These are phyloP conservation scores for Penicillium crustosum DNA, from an alignment of 2,329 filamentous ascomycete species.

Conservation along the genomic window DNA sequence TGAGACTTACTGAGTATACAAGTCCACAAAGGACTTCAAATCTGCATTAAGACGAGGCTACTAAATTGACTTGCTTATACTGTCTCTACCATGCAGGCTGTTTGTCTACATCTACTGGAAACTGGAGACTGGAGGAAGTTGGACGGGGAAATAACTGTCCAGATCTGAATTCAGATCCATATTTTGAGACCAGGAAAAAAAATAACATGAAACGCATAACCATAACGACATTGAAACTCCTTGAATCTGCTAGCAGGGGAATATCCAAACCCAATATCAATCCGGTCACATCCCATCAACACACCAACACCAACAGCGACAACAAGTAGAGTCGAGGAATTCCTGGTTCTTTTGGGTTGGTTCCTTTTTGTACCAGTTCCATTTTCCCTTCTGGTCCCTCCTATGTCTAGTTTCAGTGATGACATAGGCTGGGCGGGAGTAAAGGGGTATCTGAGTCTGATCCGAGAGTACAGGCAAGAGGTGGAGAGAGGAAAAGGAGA, in stretches of 20 bases:
- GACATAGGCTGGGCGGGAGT: not conserved
- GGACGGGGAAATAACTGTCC: not conserved
- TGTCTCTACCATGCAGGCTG: not conserved
- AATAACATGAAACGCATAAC: slow-evolving; percentile 12
- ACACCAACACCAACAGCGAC: not conserved
- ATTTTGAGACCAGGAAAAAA: not conserved
- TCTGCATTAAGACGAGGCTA: not conserved
- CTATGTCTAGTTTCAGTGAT: not conserved
- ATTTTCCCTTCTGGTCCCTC: not conserved
- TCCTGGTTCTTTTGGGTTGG: not conserved
- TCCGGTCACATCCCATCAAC: slow-evolving; percentile 5
- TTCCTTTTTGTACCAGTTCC: slow-evolving; percentile 4
- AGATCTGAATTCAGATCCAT: not conserved
- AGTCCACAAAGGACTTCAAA: too few relatives aligned
- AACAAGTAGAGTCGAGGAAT: slow-evolving; percentile 1
- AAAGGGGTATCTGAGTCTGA: not conserved
- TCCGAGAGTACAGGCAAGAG: slow-evolving; percentile 2
- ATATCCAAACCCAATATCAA: slow-evolving; percentile 12
- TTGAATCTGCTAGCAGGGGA: slow-evolving; percentile 6
- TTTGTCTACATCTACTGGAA: not conserved
- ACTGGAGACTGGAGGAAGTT: not conserved
- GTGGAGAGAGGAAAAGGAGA: not conserved
- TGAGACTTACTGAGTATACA: not conserved
- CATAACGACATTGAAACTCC: slow-evolving; percentile 13
- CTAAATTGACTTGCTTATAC: not conserved